phyloP scores from a whole-genome alignment of 306 rosid species.

The Medicago ruthenica region DNA sequence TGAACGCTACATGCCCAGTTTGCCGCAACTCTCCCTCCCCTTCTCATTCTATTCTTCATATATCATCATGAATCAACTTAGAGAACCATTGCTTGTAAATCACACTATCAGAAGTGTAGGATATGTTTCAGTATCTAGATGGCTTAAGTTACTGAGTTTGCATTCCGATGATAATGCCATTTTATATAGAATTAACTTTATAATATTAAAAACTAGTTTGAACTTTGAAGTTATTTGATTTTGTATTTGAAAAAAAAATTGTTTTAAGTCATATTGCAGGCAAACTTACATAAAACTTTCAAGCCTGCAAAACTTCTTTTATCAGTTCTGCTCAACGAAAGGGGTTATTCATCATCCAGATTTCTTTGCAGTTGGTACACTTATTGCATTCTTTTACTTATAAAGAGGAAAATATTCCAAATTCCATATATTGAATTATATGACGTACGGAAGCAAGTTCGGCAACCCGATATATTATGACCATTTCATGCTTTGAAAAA shows the following conservation, averaged over 20 bases:
- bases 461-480: background rate
- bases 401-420: background rate
- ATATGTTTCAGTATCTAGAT: background rate
- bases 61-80: background rate
- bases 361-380: too few species aligned
- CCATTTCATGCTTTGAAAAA: background rate
- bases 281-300: background rate
- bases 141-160: background rate
- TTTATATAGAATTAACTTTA: background rate
- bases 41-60: constrained; percentile 40
- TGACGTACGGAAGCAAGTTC: background rate
- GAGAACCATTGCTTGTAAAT: background rate
- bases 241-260: too few species aligned
- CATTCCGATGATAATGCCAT: background rate
- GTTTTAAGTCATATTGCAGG: too few species aligned
- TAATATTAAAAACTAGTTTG: background rate
- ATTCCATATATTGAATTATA: background rate
- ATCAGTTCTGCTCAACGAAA: too few species aligned
- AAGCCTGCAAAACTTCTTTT: constrained; percentile 1
- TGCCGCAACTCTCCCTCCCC: constrained; percentile 70
- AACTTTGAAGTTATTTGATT: background rate
- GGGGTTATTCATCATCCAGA: too few species aligned
- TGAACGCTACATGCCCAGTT: constrained; percentile 66
- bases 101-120: background rate
- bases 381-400: too few species aligned